phyloP scores from a whole-genome alignment of 164 flowering plant genomes.

The Aristolochia fimbriata region DNA sequence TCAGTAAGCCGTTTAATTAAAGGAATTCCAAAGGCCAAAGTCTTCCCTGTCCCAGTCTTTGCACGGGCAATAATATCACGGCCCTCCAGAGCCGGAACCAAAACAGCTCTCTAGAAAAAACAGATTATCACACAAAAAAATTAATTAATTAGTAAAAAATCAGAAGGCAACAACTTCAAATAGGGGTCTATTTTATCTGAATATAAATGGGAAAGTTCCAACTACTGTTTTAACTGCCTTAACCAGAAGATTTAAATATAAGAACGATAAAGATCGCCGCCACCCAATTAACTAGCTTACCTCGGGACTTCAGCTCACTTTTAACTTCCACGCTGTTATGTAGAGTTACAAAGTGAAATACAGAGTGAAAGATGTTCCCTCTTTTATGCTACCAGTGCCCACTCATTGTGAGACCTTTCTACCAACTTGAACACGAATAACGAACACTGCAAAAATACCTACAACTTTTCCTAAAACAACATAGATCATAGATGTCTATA shows the following conservation, averaged over 20 bases:
- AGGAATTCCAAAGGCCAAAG: constrained; percentile 94
- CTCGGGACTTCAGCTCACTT: too few relatives aligned
- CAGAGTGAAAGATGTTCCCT: too few relatives aligned
- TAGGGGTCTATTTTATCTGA: background rate
- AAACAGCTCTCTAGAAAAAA: constrained; percentile 68
- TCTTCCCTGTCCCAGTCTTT: constrained; percentile 98
- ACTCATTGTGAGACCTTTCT: too few relatives aligned
- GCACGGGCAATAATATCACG: constrained; percentile 94
- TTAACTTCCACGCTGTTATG: too few relatives aligned
- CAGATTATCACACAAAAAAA: background rate
- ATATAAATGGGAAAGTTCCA: background rate
- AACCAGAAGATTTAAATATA: too few relatives aligned
- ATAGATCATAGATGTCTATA: too few relatives aligned
- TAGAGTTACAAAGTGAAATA: too few relatives aligned
- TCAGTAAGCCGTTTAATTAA: constrained; percentile 61
- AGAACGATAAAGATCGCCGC: too few relatives aligned
- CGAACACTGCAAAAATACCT: background rate
- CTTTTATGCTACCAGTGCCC: too few relatives aligned
- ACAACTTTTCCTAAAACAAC: background rate
- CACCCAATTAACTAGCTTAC: too few relatives aligned
- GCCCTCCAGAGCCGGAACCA: constrained; percentile 84
- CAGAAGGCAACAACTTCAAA: background rate
- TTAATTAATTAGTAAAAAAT: background rate
- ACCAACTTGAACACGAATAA: too few relatives aligned
- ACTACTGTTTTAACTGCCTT: too few relatives aligned